Conservation (phyloP, 1,139 yeast species). For the Blastobotrys persicus region DNA sequence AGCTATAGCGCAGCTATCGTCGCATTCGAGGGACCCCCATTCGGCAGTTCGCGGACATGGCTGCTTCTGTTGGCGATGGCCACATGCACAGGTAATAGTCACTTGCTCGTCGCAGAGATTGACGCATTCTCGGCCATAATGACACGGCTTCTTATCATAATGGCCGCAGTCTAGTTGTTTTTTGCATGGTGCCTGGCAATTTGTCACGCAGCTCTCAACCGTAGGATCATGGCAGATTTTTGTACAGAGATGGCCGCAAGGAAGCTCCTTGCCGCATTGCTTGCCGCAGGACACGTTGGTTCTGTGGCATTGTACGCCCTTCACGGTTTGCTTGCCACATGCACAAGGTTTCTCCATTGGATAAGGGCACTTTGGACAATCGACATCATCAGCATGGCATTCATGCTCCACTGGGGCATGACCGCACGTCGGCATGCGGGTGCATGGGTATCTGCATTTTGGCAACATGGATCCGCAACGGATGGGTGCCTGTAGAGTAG, state of each 20-base stretch:
- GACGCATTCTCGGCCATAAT: constrained; percentile 54
- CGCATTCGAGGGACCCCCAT: constrained; percentile 49
- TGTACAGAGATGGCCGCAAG: constrained; percentile 72
- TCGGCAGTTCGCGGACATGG: constrained; percentile 19
- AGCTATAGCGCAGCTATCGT: constrained; percentile 63
- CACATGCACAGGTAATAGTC: constrained; percentile 60
- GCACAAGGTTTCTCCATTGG: constrained; percentile 62
- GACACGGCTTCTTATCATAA: constrained; percentile 59
- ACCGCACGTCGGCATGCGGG: constrained; percentile 63
- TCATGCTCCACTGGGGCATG: constrained; percentile 70
- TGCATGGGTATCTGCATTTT: constrained; percentile 67
- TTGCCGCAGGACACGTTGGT: constrained; percentile 69
- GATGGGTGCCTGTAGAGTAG: constrained; percentile 80
- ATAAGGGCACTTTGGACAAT: constrained; percentile 78
- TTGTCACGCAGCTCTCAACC: constrained; percentile 33
- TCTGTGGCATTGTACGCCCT: constrained; percentile 72
- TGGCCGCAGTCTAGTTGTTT: constrained; percentile 68
- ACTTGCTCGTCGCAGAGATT: constrained; percentile 54
- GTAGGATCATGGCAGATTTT: constrained; percentile 52
- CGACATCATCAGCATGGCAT: constrained; percentile 60
- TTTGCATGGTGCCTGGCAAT: constrained; percentile 51
- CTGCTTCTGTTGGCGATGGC: constrained; percentile 43
- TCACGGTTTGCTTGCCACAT: constrained; percentile 63
- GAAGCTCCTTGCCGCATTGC: constrained; percentile 54
- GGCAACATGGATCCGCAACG: constrained; percentile 79